Percentiles rank a stretch among this genome's conserved stretches.
Evolutionary conservation across 2,329 filamentous ascomycete species (phyloP).

Genomic region (Paecilomyces formosus): DNA sequence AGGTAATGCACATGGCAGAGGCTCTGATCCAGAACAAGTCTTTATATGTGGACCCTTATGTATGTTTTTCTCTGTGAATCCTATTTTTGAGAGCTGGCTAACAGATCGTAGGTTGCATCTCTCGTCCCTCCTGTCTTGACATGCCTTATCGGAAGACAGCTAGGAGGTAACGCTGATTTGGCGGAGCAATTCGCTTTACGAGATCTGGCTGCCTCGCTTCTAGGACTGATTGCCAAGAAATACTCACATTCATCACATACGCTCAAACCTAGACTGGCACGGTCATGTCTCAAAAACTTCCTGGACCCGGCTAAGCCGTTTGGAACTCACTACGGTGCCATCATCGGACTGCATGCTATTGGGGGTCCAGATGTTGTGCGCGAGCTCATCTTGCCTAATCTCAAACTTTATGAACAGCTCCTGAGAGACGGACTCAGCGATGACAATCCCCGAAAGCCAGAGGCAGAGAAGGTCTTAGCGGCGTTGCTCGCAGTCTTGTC

Average conservation of each 20-base stretch:
- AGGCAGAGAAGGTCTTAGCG: conserved; percentile 54
- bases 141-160: conserved; percentile 75
- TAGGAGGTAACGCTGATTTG: conserved; percentile 52
- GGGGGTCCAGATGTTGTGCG: conserved; percentile 62
- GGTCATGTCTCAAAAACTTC: conserved; percentile 89
- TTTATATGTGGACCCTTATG: conserved; percentile 66
- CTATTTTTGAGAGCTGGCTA: not conserved
- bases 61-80: conserved; percentile 18
- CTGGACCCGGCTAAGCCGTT: conserved; percentile 78
- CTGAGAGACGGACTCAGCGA: conserved; percentile 48
- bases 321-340: conserved; percentile 79
- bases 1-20: conserved; percentile 85
- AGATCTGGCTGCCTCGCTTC: conserved; percentile 73
- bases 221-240: conserved; percentile 70
- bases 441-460: conserved; percentile 44
- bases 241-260: conserved; percentile 75
- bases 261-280: conserved; percentile 77
- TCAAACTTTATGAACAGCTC: conserved; percentile 56
- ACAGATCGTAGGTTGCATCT: conserved; percentile 42
- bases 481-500: conserved; percentile 51
- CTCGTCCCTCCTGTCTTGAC: conserved; percentile 85
- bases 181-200: conserved; percentile 69
- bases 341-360: conserved; percentile 70
- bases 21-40: conserved; percentile 77
- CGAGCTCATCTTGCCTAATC: conserved; percentile 58